Conservation (phyloP, 306 rosid species). For the Cucurbita pepo region DNA sequence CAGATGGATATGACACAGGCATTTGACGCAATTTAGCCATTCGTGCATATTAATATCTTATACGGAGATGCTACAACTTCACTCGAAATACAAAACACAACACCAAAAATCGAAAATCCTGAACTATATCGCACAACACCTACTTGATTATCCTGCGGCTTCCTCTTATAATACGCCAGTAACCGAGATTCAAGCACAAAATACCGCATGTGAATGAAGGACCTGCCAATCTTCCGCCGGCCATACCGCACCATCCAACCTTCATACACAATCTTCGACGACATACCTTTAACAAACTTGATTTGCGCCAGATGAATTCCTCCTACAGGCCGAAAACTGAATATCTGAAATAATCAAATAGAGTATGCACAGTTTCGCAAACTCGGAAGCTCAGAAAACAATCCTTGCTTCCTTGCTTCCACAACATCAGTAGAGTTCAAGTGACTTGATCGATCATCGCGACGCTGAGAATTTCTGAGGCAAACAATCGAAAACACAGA, state of each 20-base stretch:
- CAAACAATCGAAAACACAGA: constrained; percentile 13
- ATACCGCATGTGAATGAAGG: constrained; percentile 92
- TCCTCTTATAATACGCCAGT: constrained; percentile 85
- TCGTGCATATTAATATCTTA: background rate
- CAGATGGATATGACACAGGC: background rate
- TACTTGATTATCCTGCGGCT: constrained; percentile 93
- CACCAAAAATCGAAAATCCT: background rate
- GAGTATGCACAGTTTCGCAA: constrained; percentile 6
- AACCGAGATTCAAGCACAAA: constrained; percentile 89
- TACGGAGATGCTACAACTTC: background rate
- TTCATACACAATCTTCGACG: constrained; percentile 89
- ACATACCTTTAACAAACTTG: constrained; percentile 30
- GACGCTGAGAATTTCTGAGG: constrained; percentile 4
- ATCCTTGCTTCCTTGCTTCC: constrained; percentile 59
- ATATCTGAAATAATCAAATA: constrained; percentile 1
- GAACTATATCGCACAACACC: constrained; percentile 1
- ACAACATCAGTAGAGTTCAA: constrained; percentile 28
- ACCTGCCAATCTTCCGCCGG: constrained; percentile 88
- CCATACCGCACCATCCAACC: constrained; percentile 99
- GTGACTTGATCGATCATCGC: constrained; percentile 35
- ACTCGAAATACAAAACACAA: background rate
- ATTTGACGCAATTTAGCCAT: background rate
- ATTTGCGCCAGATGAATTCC: background rate
- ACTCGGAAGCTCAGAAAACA: constrained; percentile 46
- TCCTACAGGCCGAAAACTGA: background rate